Evolutionary conservation across 2,329 filamentous ascomycete species (phyloP), one percentile per base, ranked within the genome.

Genomic region (Colletotrichum sojae): DNA sequence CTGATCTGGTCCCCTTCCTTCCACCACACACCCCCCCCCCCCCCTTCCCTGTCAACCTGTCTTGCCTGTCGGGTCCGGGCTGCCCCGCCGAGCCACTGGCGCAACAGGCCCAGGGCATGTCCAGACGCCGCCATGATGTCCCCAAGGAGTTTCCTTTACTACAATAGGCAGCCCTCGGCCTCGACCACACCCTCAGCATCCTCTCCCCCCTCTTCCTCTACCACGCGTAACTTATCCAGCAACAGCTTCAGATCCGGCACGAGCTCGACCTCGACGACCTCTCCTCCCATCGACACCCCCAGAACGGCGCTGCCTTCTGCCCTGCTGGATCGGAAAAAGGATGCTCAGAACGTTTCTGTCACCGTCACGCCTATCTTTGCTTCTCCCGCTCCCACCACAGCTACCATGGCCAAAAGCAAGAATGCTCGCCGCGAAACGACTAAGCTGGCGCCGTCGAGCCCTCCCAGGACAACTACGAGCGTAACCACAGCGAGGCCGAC

Each of bases 111-210:
- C 64, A 71, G 61, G 61, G 69, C 63, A 71, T 63, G 66, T 70
- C 61, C 66, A 71, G 69, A 62, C 65, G 67, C 60, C 65, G 67
- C 60, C 64, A 72, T 72, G 71, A 71, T 72, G 71, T 71, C 71
- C 69, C 71, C 71, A 61, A 72, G 71, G 65, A 72, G 71, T 72
- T 72, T 72, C 69, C 69, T 71, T 60, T 71, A 71, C 69, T 72
- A 68, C 69, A 72, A 71, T 67, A 69, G 57, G 61, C 71, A 72
- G 64, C 71, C 70, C 59, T 63, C 66, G 57, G 52, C 61, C 66
- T 52, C 54, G 49, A 60, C 52, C 69, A 67, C 62, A 55, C 52
- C 67, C 31, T 13, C 43, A 20, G 54, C 53, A 3, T 6, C 58
- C 6, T 52, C 57, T 58, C 56, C 56, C 51, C 57, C 52, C 22